phyloP scores from a whole-genome alignment of 1,284 basidiomycete species.

The Afroboletus lepidellus region DNA sequence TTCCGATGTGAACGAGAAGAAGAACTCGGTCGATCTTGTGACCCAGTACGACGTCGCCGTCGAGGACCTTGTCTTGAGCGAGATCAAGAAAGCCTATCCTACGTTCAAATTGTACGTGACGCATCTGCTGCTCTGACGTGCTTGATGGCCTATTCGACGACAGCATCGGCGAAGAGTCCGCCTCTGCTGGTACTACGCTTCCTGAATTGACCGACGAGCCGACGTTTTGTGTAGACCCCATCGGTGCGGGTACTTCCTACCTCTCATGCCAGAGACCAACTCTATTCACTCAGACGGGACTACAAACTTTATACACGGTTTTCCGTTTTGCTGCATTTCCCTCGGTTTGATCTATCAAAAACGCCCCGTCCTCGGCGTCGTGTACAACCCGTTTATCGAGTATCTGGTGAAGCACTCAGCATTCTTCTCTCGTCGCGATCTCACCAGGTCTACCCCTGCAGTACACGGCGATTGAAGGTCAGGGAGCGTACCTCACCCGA shows the following conservation, averaged over 20 bases:
- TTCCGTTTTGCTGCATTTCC: slow-evolving; percentile 89
- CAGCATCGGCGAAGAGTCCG: slow-evolving; percentile 92
- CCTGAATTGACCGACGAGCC: slow-evolving; percentile 80
- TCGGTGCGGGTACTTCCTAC: slow-evolving; percentile 44
- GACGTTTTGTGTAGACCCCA: slow-evolving; percentile 91
- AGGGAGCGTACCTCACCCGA: slow-evolving; percentile 76
- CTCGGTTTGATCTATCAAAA: slow-evolving; percentile 86
- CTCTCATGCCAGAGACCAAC: neutral
- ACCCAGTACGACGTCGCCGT: slow-evolving; percentile 95
- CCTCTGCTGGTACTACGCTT: slow-evolving; percentile 69
- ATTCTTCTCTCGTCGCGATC: neutral
- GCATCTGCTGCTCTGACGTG: slow-evolving; percentile 2
- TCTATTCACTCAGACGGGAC: slow-evolving; percentile 66
- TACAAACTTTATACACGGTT: slow-evolving; percentile 92
- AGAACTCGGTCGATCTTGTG: slow-evolving; percentile 92
- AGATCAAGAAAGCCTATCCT: slow-evolving; percentile 71
- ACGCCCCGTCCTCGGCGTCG: slow-evolving; percentile 82
- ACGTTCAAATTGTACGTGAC: slow-evolving; percentile 76
- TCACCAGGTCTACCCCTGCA: slow-evolving; percentile 29
- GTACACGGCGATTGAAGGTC: slow-evolving; percentile 80
- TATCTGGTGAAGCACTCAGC: slow-evolving; percentile 52
- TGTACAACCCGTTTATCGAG: slow-evolving; percentile 91
- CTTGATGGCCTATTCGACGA: neutral
- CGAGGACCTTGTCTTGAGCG: slow-evolving; percentile 79
- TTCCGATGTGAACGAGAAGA: slow-evolving; percentile 75